These are phyloP conservation scores for Fusarium sacchari DNA, from an alignment of 2,329 filamentous ascomycete genomes.

Conservation along the genomic window DNA sequence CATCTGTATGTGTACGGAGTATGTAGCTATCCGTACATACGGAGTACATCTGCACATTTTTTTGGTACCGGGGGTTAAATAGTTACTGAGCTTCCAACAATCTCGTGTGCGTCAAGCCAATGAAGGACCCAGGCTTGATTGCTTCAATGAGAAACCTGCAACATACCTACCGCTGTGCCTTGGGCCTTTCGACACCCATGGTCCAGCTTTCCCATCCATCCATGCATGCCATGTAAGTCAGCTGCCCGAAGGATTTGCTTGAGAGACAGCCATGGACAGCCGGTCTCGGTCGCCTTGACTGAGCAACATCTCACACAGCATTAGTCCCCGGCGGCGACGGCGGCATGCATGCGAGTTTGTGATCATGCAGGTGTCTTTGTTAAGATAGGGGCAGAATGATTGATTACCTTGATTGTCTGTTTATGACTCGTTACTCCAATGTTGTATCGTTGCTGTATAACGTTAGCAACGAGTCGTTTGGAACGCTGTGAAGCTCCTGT, in stretches of 20 bases:
- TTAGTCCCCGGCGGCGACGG: conserved; percentile 31
- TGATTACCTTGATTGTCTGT: conserved; percentile 8
- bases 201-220: not conserved
- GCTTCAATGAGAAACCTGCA: not conserved
- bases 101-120: conserved; percentile 24
- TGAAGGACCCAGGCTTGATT: conserved; percentile 5
- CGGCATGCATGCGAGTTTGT: conserved; percentile 36
- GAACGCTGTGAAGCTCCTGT: not conserved
- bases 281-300: conserved; percentile 36
- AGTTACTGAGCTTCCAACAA: conserved; percentile 25
- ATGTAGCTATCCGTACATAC: not conserved
- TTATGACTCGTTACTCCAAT: conserved; percentile 29
- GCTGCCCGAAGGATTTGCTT: conserved; percentile 43
- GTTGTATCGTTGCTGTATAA: not conserved
- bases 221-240: conserved; percentile 22
- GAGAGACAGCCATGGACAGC: conserved; percentile 35
- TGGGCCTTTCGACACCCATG: conserved; percentile 2
- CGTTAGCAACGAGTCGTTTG: not conserved
- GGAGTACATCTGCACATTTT: not conserved
- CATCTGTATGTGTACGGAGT: conserved; percentile 22
- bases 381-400: conserved; percentile 22
- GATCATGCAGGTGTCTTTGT: conserved; percentile 44
- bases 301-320: conserved; percentile 38
- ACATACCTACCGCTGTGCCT: conserved; percentile 8
- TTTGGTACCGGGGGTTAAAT: conserved; percentile 31